These are phyloP conservation scores for Acrocalymma vagum DNA, from an alignment of 2,329 filamentous ascomycete species.

Conservation along the genomic window DNA sequence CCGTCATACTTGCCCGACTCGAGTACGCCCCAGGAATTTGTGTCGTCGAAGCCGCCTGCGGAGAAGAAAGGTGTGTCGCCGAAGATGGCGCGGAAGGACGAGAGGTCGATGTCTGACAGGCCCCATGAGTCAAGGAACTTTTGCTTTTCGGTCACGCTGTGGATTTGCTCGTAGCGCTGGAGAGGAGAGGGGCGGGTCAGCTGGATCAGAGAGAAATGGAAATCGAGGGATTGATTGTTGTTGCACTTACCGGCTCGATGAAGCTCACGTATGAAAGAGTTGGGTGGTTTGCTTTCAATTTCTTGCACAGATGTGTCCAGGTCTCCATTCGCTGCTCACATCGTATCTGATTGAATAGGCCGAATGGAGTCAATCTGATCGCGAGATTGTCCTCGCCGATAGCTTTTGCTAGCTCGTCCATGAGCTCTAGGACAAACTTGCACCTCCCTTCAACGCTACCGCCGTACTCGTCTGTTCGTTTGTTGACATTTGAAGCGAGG, in stretches of 20 bases:
- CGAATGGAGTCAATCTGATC: constrained; percentile 46
- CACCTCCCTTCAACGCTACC: constrained; percentile 60
- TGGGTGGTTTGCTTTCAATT: constrained; percentile 56
- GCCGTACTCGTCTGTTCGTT: constrained; percentile 59
- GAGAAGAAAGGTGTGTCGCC: constrained; percentile 63
- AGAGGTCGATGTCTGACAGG: constrained; percentile 55
- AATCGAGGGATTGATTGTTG: too few species aligned
- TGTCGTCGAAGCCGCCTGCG: constrained; percentile 62
- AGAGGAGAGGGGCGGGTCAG: constrained; percentile 18
- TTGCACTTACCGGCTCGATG: constrained; percentile 58
- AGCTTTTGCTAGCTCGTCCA: constrained; percentile 30
- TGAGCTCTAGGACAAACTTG: constrained; percentile 64
- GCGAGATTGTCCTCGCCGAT: constrained; percentile 37
- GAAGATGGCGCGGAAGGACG: constrained; percentile 60
- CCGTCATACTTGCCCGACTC: constrained; percentile 49
- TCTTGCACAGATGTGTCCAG: constrained; percentile 59
- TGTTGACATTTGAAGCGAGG: constrained; percentile 57
- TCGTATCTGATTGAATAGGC: constrained; percentile 61
- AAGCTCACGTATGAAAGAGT: constrained; percentile 64
- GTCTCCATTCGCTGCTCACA: constrained; percentile 62
- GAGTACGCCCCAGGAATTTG: constrained; percentile 59
- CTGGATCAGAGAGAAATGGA: background rate
- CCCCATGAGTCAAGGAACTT: constrained; percentile 59
- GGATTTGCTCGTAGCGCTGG: constrained; percentile 61
- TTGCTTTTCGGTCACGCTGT: constrained; percentile 59